Evolutionary conservation across 176 grass and related monocot species (phyloP).

Genomic region (Urochloa ruziziensis): DNA sequence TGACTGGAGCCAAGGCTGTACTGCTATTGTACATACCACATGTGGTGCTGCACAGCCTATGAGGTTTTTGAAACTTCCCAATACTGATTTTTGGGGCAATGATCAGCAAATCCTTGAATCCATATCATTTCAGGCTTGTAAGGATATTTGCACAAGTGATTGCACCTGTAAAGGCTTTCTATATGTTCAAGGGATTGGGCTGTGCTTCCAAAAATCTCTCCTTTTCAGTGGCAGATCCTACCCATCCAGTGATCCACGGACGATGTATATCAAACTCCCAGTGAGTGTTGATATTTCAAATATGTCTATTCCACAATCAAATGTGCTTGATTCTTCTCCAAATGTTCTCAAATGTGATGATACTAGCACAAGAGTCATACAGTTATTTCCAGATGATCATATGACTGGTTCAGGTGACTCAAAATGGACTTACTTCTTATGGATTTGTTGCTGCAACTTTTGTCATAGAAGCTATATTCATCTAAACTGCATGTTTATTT

Average conservation of each 20-base stretch:
- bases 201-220: slow-evolving; percentile 6
- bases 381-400: neutral
- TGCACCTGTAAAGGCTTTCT: slow-evolving; percentile 13
- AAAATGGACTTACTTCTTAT: neutral
- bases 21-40: neutral
- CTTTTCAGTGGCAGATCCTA: slow-evolving; percentile 38
- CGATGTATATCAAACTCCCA: slow-evolving; percentile 1
- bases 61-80: neutral
- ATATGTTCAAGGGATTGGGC: neutral
- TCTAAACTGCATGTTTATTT: too few relatives aligned
- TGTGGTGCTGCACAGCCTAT: neutral
- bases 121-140: neutral
- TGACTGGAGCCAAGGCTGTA: neutral
- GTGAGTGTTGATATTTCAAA: neutral
- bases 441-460: too few relatives aligned
- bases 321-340: neutral
- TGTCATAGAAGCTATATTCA: too few relatives aligned
- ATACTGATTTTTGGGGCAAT: neutral
- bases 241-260: too few relatives aligned
- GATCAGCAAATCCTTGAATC: neutral
- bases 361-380: neutral
- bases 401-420: neutral
- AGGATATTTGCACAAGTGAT: neutral
- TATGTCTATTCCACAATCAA: neutral
- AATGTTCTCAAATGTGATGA: neutral